A percentile compares a stretch with the other conserved stretches of the same genome.
Evolutionary conservation across 106 monocot species (phyloP).

Genomic region (Dioscorea zingiberensis): DNA sequence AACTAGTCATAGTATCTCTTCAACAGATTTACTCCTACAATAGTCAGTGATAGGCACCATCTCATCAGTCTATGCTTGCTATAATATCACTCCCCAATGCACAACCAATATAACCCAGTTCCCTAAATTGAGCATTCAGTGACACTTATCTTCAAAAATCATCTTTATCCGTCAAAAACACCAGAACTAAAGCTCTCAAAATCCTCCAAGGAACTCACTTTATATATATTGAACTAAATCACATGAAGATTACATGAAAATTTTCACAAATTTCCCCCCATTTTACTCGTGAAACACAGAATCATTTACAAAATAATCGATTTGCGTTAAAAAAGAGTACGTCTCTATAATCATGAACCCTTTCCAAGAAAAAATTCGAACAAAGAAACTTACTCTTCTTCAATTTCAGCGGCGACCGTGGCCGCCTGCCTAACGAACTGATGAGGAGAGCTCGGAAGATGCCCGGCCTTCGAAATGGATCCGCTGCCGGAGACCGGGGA

Average conservation of each 20-base stretch:
- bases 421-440: not conserved
- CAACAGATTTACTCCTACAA: too few relatives aligned
- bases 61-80: too few relatives aligned
- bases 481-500: not conserved
- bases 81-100: too few relatives aligned
- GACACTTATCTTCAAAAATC: too few relatives aligned
- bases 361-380: not conserved
- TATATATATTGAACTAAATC: not conserved
- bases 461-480: not conserved
- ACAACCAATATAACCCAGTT: too few relatives aligned
- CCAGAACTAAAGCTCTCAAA: too few relatives aligned
- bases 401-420: not conserved
- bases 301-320: not conserved
- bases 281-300: not conserved
- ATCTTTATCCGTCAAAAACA: too few relatives aligned
- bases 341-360: not conserved
- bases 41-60: too few relatives aligned
- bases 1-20: too few relatives aligned
- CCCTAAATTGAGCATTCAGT: too few relatives aligned
- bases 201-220: too few relatives aligned
- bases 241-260: too few relatives aligned
- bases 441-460: not conserved
- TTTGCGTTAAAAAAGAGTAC: not conserved
- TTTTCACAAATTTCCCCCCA: not conserved
- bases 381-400: not conserved